phyloP scores from a whole-genome alignment of 176 grass and related monocot genomes.

The Oryza glumipatula region DNA sequence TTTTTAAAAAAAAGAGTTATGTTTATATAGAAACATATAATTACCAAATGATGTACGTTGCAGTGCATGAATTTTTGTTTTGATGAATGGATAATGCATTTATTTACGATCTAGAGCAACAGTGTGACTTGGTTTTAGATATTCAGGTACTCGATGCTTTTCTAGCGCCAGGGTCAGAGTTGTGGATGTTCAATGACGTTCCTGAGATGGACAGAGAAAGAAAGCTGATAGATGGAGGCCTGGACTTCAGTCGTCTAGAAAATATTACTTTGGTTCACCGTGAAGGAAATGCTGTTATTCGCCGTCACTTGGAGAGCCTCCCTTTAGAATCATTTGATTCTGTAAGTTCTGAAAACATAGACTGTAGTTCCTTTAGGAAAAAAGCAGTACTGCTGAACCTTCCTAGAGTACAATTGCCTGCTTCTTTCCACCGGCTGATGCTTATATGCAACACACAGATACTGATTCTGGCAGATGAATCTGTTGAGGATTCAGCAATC shows the following conservation, averaged over 20 bases:
- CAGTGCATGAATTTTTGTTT: not conserved
- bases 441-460: conserved; percentile 50
- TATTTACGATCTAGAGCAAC: conserved; percentile 2
- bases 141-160: conserved; percentile 85
- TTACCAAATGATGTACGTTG: not conserved
- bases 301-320: conserved; percentile 66
- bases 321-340: conserved; percentile 76
- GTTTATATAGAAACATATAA: not conserved
- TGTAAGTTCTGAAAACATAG: conserved; percentile 44
- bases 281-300: conserved; percentile 77
- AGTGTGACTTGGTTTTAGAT: conserved; percentile 44
- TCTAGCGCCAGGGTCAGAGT: conserved; percentile 61
- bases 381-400: not conserved
- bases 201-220: conserved; percentile 66
- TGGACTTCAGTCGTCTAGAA: conserved; percentile 73
- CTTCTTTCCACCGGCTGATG: conserved; percentile 28
- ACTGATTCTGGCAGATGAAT: conserved; percentile 77
- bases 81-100: not conserved
- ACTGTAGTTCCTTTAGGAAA: conserved; percentile 6
- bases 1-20: not conserved
- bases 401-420: conserved; percentile 2
- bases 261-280: conserved; percentile 64
- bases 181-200: conserved; percentile 84
- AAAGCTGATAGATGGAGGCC: conserved; percentile 61
- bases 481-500: conserved; percentile 76